Base-by-base conservation (phyloP, 805 yeast genomes). In the Yamadazyma endophytica region DNA sequence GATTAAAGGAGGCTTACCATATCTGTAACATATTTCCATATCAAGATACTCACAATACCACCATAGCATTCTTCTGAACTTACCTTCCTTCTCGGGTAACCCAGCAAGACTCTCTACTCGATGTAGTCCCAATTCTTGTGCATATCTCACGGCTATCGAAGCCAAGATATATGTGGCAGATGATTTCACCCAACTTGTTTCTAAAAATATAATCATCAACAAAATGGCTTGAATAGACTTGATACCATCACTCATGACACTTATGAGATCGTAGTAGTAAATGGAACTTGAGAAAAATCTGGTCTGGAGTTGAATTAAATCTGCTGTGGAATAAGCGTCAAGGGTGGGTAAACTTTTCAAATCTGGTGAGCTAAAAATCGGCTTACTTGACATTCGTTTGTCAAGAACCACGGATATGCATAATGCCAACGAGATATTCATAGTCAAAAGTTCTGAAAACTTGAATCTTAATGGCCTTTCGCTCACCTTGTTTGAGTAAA, bases 181-280 rank as follows among this genome's bases (percentile, higher is more conserved):
- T 11, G 57, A 44, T n/a, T 52, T 42, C 6, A 59, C 34, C 52
- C 57, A 40, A 24, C 45, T 49, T 9, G 46, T 46, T 35, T 52
- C 67, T 21, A 68, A 52, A 37, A 60, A 72, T 3, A 56, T 37
- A 1, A 69, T 51, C 27, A 80, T 49, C 15, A 79, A 43, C 15
- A 81, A 39, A 7, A 77, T 54, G 0, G 74, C 83, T 44, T 68
- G 76, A 11, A 77, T 52, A 3, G 78, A 67, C 23, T 54, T 55
- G 0, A 73, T 31, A 8, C 79, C 81, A 37, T 73, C 80, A 41
- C 74, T 68, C 21, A 68, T 46, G 2, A 73, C 56, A 4, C 70
- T 52, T 6, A 76, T 49, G 37, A 73, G 61, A 42, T 73, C 76
- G 42, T 69, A 79, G 46, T 74, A 79, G 44, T 54, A 72, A 15